phyloP scores from a whole-genome alignment of 352 stramenopile genomes.

The Phytophthora sp. region DNA sequence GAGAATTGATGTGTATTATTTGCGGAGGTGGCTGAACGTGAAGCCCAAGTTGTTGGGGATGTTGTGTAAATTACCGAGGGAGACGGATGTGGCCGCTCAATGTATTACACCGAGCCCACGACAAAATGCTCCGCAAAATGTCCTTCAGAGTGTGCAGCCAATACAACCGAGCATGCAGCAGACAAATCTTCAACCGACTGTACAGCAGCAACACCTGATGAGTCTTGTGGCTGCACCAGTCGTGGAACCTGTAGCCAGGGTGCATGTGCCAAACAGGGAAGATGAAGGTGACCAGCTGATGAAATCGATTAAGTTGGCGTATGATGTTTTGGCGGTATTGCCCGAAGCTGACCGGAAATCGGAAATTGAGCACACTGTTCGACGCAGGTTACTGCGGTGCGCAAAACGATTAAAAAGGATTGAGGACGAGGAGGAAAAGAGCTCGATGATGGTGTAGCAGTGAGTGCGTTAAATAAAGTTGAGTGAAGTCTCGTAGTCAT shows the following conservation, averaged over 20 bases:
- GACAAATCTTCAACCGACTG: neutral
- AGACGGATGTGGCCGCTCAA: neutral
- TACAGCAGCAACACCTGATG: neutral
- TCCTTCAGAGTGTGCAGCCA: neutral
- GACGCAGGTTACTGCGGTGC: constrained; percentile 8
- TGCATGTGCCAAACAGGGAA: neutral
- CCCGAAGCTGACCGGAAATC: neutral
- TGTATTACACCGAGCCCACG: no score
- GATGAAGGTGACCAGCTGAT: constrained; percentile 11
- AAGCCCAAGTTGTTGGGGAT: constrained; percentile 1
- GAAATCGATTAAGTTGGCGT: constrained; percentile 18
- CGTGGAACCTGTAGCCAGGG: neutral
- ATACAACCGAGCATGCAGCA: neutral
- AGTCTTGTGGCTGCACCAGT: neutral
- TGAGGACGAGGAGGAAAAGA: constrained; percentile 7
- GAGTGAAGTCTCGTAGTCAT: no score
- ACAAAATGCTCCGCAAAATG: neutral
- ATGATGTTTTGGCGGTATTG: constrained; percentile 11
- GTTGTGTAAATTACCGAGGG: neutral
- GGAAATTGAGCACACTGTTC: constrained; percentile 15
- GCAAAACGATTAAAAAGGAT: constrained; percentile 13
- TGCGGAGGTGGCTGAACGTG: constrained; percentile 3
- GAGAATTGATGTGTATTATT: constrained; percentile 17
- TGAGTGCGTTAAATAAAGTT: no score
- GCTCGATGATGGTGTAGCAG: neutral